Base-by-base conservation (phyloP, 2,329 filamentous ascomycete species). In the Botrytis fragariae region DNA sequence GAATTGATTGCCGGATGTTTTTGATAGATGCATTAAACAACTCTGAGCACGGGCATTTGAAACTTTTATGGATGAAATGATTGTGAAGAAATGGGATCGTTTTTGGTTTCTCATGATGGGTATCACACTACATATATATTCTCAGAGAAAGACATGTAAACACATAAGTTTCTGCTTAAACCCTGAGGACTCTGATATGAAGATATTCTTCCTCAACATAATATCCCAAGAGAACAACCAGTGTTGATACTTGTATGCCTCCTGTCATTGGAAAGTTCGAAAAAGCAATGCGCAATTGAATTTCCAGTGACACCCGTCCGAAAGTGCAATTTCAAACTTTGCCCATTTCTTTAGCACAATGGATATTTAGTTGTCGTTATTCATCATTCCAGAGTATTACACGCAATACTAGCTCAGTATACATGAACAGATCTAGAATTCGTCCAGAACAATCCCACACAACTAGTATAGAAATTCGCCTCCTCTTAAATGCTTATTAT, bases 121-220 rank as follows among this genome's bases (percentile, higher is more conserved):
- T 16, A 12, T 54, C 6, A 54, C 51, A 25, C 22, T n/a, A 25
- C 59, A n/a, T 8, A 12, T 1, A 1, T 25, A 14, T 48, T 16
- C 22, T 7, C 35, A 16, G 25, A 39, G 35, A 61, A 22, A 22
- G 22, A 39, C 20, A 3, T 61, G 22, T n/a, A 8, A n/a, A n/a
- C 3, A n/a, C 6, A 9, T 3, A 2, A 16, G 1, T n/a, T n/a
- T 37, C 2, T n/a, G 2, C 10, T 8, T 4, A 3, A 16, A 8
- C 7, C 20, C 7, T 35, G 32, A 25, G 22, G 4, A 37, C 20
- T 61, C 14, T 37, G 32, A 25, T 61, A 25, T 7, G 1, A 16
- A 61, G 5, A 37, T 25, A 4, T 12, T 22, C 9, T 20, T 25
- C 20, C 18, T 25, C 32, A 37, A 1, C 3, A 12, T 8, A 2